A percentile compares a stretch with the other conserved stretches of the same genome.
phyloP scores from a whole-genome alignment of 352 stramenopile species.

The Globisporangium canariense region DNA sequence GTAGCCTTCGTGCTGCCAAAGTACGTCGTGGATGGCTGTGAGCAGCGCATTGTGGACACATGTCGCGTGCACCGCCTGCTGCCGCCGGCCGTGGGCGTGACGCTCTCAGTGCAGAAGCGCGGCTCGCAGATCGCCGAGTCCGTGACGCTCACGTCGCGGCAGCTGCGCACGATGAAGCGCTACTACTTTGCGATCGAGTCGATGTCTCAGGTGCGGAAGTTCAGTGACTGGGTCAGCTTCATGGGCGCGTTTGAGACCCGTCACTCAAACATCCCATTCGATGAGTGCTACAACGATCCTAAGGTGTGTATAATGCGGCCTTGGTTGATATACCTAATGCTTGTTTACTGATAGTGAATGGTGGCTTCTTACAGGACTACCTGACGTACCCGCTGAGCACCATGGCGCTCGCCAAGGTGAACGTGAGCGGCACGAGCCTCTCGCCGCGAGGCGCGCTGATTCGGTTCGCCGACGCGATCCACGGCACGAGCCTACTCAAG shows the following conservation, averaged over 20 bases:
- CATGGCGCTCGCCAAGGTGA: neutral
- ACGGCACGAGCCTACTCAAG: neutral
- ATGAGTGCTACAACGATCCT: neutral
- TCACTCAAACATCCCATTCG: neutral
- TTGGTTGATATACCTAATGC: too few relatives aligned
- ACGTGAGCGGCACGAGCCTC: neutral
- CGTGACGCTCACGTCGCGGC: neutral
- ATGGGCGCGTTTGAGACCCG: neutral
- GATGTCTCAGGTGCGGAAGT: neutral
- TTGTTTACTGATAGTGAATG: neutral
- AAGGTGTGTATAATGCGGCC: neutral
- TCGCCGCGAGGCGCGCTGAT: neutral
- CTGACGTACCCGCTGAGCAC: neutral
- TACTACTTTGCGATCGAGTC: neutral
- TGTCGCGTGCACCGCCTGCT: neutral
- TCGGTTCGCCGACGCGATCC: neutral
- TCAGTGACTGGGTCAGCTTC: neutral
- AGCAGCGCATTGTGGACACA: neutral
- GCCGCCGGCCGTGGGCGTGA: neutral
- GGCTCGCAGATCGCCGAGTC: neutral
- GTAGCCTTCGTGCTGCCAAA: conserved; percentile 6
- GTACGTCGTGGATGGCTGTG: conserved; percentile 3
- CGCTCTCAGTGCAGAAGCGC: neutral
- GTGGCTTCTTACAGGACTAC: neutral
- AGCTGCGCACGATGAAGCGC: conserved; percentile 4